Evolutionary conservation across 1,139 yeast species (phyloP), one percentile per base, ranked within the genome.

Genomic region (Sugiyamaella sp.): DNA sequence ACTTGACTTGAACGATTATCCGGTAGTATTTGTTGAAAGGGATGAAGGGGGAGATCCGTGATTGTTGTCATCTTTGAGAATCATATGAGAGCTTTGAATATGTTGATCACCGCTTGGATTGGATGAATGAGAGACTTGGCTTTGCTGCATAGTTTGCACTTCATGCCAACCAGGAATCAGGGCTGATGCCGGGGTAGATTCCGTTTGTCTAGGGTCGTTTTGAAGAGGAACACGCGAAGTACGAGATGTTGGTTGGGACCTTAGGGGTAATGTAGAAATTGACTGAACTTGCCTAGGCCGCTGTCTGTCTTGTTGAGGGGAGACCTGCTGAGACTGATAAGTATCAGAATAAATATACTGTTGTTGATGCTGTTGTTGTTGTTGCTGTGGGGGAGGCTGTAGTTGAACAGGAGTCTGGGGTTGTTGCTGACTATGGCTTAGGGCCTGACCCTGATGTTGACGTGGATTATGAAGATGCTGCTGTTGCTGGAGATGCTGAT

Each of bases 201-300:
- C 38, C 4, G 24, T 9, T 12, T 27, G 46, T 27, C 48, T 33
- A 22, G 48, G 41, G 4, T 44, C 48, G 22, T 43, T 43, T 20
- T 44, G 48, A 22, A 20, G 17, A 16, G 50, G 25, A 16, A 38
- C 10, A 19, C 27, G 44, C 9, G 42, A 12, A 25, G 45, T 37
- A 19, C n/a, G 44, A 19, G 50, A 38, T n/a, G 43, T 33, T 41
- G 40, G 19, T 20, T 44, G 40, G 44, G 58, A 21, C 41, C 46
- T 21, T 22, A 43, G 5, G 27, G 35, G 51, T 56, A 41, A 55
- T 46, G 20, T 56, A 50, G 49, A 47, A 47, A 46, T 37, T 43
- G 59, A 17, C 46, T 49, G 57, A 16, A 49, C 48, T 27, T 53
- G 58, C 32, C 52, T 51, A 14, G 12, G 52, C 22, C 49, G 59